These are phyloP conservation scores for Pseudoperonospora humuli DNA, from an alignment of 352 stramenopile species.

Conservation along the genomic window DNA sequence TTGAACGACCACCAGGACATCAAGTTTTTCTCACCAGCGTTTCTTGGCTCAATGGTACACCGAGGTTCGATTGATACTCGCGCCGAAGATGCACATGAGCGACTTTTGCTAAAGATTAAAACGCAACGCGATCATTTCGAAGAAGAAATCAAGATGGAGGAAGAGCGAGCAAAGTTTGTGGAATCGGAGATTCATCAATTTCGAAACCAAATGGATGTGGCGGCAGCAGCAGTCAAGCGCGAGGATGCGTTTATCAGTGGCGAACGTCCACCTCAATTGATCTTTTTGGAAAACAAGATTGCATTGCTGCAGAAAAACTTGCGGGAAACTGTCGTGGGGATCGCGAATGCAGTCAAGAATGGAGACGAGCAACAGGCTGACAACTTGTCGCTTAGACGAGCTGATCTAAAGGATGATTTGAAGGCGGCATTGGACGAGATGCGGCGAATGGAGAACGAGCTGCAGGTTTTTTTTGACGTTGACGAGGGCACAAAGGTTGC, in stretches of 20 bases:
- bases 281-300: conserved; percentile 75
- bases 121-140: conserved; percentile 41
- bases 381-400: conserved; percentile 54
- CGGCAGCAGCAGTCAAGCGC: conserved; percentile 50
- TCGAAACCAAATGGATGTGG: conserved; percentile 54
- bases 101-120: conserved; percentile 51
- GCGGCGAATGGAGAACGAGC: conserved; percentile 55
- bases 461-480: conserved; percentile 33
- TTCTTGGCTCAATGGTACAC: conserved; percentile 52
- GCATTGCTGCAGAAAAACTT: conserved; percentile 55
- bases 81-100: conserved; percentile 48
- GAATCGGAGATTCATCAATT: conserved; percentile 67
- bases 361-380: conserved; percentile 51
- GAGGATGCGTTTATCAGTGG: conserved; percentile 78
- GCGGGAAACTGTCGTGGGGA: conserved; percentile 53
- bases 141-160: conserved; percentile 54
- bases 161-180: conserved; percentile 38
- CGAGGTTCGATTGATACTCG: conserved; percentile 56
- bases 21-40: conserved; percentile 63
- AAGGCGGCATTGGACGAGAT: conserved; percentile 64
- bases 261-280: conserved; percentile 64
- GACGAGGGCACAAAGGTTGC: conserved; percentile 28
- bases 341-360: conserved; percentile 43
- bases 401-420: conserved; percentile 61
- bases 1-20: conserved; percentile 31